These are phyloP conservation scores for Henningerozyma blattae DNA, from an alignment of 805 yeast species.

Conservation along the genomic window DNA sequence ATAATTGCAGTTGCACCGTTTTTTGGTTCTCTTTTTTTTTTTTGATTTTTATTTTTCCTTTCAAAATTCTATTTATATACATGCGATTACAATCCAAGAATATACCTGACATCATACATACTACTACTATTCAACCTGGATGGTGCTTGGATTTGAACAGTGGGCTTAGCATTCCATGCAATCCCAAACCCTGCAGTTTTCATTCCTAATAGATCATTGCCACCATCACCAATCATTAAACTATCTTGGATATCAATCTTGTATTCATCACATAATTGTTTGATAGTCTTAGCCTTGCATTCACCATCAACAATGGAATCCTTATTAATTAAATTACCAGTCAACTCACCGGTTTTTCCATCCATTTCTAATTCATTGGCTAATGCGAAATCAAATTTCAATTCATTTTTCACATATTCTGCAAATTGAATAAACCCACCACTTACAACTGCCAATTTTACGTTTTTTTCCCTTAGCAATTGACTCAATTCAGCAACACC, in stretches of 20 bases:
- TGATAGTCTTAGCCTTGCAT: slow-evolving; percentile 63
- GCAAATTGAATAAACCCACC: slow-evolving; percentile 96
- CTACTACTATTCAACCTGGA: slow-evolving; percentile 63
- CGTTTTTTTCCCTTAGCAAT: slow-evolving; percentile 42
- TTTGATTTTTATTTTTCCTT: too few species aligned
- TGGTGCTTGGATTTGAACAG: slow-evolving; percentile 77
- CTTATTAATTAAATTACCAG: slow-evolving; percentile 63
- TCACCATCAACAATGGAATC: slow-evolving; percentile 69
- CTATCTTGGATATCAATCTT: slow-evolving; percentile 38
- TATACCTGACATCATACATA: slow-evolving; percentile 64
- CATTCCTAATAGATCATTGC: slow-evolving; percentile 93
- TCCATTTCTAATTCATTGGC: slow-evolving; percentile 61
- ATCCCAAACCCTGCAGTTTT: slow-evolving; percentile 81
- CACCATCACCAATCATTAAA: slow-evolving; percentile 94
- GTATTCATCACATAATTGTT: slow-evolving; percentile 46
- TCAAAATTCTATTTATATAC: slow-evolving; percentile 32
- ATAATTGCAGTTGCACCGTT: neutral
- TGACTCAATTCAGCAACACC: slow-evolving; percentile 70
- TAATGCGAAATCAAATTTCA: slow-evolving; percentile 75
- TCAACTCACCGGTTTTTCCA: slow-evolving; percentile 33
- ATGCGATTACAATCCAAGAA: slow-evolving; percentile 67
- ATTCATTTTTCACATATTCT: slow-evolving; percentile 47
- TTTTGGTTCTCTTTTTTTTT: neutral
- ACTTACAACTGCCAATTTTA: slow-evolving; percentile 73
- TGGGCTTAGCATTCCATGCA: slow-evolving; percentile 97